These are phyloP conservation scores for Coemansia sp. DNA, from an alignment of 371 early-diverging fungal species.

Conservation along the genomic window DNA sequence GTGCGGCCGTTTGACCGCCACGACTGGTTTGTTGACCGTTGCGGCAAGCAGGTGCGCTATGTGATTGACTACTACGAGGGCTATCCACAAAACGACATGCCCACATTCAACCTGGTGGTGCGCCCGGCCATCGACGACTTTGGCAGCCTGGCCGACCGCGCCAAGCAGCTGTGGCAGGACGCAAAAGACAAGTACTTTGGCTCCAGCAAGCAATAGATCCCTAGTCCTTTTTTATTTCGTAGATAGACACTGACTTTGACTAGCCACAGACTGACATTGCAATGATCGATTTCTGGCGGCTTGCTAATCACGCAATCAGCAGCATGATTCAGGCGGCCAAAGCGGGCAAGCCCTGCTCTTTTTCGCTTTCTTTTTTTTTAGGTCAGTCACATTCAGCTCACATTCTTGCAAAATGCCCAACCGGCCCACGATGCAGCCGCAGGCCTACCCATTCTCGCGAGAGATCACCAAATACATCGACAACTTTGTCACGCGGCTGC, in stretches of 20 bases:
- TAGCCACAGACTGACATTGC: background rate
- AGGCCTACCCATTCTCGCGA: slow-evolving; percentile 11
- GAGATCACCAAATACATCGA: slow-evolving; percentile 24
- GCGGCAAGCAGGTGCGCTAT: slow-evolving; percentile 89
- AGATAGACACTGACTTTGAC: background rate
- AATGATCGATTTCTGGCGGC: too few relatives aligned
- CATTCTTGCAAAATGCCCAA: background rate
- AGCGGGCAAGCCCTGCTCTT: background rate
- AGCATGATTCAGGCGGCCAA: too few relatives aligned
- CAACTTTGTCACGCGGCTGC: slow-evolving; percentile 28
- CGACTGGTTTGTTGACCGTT: slow-evolving; percentile 96
- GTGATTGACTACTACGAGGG: slow-evolving; percentile 95
- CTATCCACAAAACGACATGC: slow-evolving; percentile 59
- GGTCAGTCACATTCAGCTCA: too few relatives aligned
- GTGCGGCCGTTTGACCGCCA: slow-evolving; percentile 95
- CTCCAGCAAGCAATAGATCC: too few relatives aligned
- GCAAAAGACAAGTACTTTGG: slow-evolving; percentile 38
- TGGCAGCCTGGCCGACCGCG: slow-evolving; percentile 62
- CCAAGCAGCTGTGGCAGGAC: slow-evolving; percentile 54
- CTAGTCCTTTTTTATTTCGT: background rate
- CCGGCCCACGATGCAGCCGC: slow-evolving; percentile 50
- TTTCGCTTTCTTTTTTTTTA: background rate
- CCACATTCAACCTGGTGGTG: slow-evolving; percentile 78
- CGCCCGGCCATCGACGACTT: slow-evolving; percentile 77
- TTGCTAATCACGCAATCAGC: too few relatives aligned